Conservation (phyloP, 2,329 filamentous ascomycete species). For the Aspergillus eucalypticola region DNA sequence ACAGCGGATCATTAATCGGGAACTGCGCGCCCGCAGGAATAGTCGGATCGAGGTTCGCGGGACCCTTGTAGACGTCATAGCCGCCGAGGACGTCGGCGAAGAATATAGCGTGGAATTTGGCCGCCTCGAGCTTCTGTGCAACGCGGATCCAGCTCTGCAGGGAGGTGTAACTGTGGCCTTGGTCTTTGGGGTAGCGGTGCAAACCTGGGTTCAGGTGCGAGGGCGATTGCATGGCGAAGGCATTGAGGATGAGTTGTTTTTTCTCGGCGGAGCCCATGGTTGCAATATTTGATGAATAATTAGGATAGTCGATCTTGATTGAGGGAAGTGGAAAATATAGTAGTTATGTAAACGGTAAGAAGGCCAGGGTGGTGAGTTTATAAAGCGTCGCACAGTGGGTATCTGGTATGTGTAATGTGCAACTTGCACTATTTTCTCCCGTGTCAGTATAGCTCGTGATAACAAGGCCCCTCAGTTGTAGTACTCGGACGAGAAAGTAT, state of each 20-base stretch:
- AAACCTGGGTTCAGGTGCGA: constrained; percentile 49
- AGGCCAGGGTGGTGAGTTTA: too few species aligned
- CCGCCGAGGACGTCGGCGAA: constrained; percentile 53
- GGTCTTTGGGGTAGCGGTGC: constrained; percentile 38
- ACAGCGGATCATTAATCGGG: constrained; percentile 46
- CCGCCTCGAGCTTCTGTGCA: constrained; percentile 50
- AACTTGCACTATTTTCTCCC: too few species aligned
- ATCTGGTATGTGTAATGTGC: too few species aligned
- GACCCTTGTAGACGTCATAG: constrained; percentile 50
- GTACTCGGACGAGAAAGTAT: neutral
- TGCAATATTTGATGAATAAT: neutral
- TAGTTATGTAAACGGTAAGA: too few species aligned
- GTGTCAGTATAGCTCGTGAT: too few species aligned
- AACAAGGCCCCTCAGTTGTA: neutral
- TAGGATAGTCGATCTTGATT: too few species aligned
- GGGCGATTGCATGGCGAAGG: constrained; percentile 52
- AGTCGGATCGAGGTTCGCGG: constrained; percentile 40
- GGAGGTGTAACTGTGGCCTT: constrained; percentile 43
- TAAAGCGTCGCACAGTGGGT: too few species aligned
- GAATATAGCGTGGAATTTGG: constrained; percentile 54
- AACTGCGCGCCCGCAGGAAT: constrained; percentile 45
- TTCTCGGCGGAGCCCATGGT: constrained; percentile 1
- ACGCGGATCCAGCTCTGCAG: constrained; percentile 51
- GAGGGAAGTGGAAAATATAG: too few species aligned
- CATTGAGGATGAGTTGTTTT: constrained; percentile 50